phyloP scores from a whole-genome alignment of 2,329 filamentous ascomycete species.

The Colletotrichum euphorbiae region DNA sequence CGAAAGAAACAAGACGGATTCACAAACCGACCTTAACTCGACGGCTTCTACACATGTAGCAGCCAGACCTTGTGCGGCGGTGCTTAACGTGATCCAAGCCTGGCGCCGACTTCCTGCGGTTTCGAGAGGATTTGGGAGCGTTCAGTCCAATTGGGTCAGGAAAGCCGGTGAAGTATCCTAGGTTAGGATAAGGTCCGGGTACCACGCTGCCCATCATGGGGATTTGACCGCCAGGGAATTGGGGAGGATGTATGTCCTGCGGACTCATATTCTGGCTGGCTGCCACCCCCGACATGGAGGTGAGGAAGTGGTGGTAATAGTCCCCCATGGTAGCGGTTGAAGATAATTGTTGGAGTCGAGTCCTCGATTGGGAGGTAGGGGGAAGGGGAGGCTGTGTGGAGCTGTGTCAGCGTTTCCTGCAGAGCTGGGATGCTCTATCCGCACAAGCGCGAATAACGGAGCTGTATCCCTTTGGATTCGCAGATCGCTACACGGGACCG shows the following conservation, averaged over 20 bases:
- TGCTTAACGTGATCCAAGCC: constrained; percentile 85
- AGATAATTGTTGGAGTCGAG: background rate
- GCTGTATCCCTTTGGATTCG: constrained; percentile 23
- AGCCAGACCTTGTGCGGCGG: constrained; percentile 91
- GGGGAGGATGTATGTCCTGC: constrained; percentile 54
- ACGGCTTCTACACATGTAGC: constrained; percentile 88
- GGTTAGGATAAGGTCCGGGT: constrained; percentile 57
- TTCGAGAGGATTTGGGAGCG: constrained; percentile 60
- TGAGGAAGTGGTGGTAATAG: constrained; percentile 67
- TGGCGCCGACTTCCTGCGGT: constrained; percentile 62
- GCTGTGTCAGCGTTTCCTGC: constrained; percentile 22
- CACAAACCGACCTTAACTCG: constrained; percentile 77
- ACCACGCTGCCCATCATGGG: constrained; percentile 49
- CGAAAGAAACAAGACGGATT: background rate
- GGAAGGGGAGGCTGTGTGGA: constrained; percentile 18
- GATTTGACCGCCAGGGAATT: constrained; percentile 49
- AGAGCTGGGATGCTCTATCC: constrained; percentile 23
- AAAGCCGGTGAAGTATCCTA: constrained; percentile 63
- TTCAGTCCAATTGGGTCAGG: constrained; percentile 62
- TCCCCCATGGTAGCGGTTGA: constrained; percentile 59
- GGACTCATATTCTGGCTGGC: constrained; percentile 52
- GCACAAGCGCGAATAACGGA: constrained; percentile 5
- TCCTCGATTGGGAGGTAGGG: constrained; percentile 9
- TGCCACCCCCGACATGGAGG: constrained; percentile 61
- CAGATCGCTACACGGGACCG: constrained; percentile 10